phyloP scores from a whole-genome alignment of 768 basidiomycete genomes.

The Kwoniella bestiolae region DNA sequence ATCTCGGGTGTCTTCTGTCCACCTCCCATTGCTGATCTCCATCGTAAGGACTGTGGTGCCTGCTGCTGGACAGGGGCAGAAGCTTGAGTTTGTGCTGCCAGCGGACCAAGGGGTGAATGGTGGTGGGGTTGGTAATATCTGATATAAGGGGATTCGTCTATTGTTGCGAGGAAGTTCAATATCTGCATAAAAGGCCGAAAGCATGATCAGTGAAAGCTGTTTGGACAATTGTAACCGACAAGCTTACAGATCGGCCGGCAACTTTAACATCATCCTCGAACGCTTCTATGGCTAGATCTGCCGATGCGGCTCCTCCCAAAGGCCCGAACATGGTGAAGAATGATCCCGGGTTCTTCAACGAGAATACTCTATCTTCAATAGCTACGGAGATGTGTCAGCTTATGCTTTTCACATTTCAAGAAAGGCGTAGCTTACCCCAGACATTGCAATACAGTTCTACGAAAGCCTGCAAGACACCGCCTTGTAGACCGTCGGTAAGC shows the following conservation, averaged over 20 bases:
- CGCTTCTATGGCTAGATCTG: conserved; percentile 70
- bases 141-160: conserved; percentile 90
- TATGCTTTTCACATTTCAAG: neutral
- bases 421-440: conserved; percentile 68
- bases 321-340: conserved; percentile 92
- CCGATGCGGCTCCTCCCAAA: conserved; percentile 70
- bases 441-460: conserved; percentile 92
- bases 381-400: conserved; percentile 61
- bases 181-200: conserved; percentile 61
- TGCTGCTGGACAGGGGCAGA: conserved; percentile 28
- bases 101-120: conserved; percentile 80
- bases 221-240: neutral
- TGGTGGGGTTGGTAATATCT: conserved; percentile 87
- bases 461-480: conserved; percentile 73
- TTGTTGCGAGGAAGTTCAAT: conserved; percentile 81
- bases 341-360: conserved; percentile 71
- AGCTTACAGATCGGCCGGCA: conserved; percentile 57
- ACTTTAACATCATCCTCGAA: conserved; percentile 86
- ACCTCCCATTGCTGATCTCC: conserved; percentile 53
- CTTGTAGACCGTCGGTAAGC: conserved; percentile 74
- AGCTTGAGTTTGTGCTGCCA: conserved; percentile 63
- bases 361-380: conserved; percentile 83
- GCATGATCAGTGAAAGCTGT: neutral
- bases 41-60: conserved; percentile 43
- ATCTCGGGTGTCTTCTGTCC: conserved; percentile 55